Evolutionary conservation across 2,329 filamentous ascomycete species (phyloP), one percentile per base, ranked within the genome.

Genomic region (Fusarium sp.): DNA sequence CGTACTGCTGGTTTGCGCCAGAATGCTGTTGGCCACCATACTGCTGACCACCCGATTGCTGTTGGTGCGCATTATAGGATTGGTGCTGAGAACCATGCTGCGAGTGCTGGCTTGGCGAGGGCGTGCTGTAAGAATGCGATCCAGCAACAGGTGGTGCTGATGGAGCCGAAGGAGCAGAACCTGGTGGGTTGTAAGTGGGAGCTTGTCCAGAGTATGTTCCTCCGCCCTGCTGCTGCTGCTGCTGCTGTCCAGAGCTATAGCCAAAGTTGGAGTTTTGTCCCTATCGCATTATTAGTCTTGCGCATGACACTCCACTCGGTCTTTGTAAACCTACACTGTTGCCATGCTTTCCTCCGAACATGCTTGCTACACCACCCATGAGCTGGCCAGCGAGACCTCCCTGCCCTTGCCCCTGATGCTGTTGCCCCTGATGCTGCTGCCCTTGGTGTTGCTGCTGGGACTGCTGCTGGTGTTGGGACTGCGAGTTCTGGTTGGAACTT

Each of bases 151-250:
- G 69, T 41, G 71, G 72, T 27, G 67, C 67, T 45, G 77, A 76
- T 37, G 77, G 73, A 25, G 69, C 71, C 30, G 76, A 73, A 41
- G 73, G 70, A 27, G 73, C 58, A 29, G 72, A 75, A 18, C 78
- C 76, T 13, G 78, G 75, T 12, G 81, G 79, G 20, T 81, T 77
- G 64, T 82, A 82, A 7, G 79, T 81, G 14, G 91, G 91, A 41
- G 90, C 88, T 60, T 87, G 83, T 58, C 89, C 90, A 65, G 82
- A 85, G 77, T 92, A 93, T 66, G 67, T 51, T 45, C 67, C 67
- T 11, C 57, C 53, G 11, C 57, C 34, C 34, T 64, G 61, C 22
- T 67, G 64, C 41, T 69, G 82, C 20, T 20, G 20, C 41, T 69
- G 82, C 41, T 69, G 82, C 45, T 85, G 82, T 45, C 84, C 85